Percentiles rank a stretch among this genome's conserved stretches.
Conservation (phyloP, 2,329 filamentous ascomycete species). For the Dactylellina sp. region DNA sequence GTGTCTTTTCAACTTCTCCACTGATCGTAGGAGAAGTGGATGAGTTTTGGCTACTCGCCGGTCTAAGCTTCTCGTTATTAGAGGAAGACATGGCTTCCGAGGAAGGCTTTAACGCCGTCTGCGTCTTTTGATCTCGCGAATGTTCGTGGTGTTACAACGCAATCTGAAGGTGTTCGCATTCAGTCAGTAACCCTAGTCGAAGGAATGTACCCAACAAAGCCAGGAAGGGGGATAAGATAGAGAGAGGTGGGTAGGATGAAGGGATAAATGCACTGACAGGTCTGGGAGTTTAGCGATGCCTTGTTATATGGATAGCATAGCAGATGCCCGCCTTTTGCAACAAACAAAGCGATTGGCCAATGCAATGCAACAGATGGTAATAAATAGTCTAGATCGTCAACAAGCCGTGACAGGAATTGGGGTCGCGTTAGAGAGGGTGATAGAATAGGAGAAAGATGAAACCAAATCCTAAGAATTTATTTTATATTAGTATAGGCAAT, state of each 20-base stretch:
- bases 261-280: not conserved
- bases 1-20: conserved; percentile 33
- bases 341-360: too few relatives aligned
- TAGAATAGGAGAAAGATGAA: not conserved
- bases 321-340: too few relatives aligned
- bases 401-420: too few relatives aligned
- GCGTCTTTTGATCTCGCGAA: not conserved
- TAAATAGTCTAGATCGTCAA: too few relatives aligned
- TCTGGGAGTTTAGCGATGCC: not conserved
- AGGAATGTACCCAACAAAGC: not conserved
- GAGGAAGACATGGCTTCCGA: conserved; percentile 46
- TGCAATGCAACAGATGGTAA: too few relatives aligned
- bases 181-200: conserved; percentile 11
- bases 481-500: not conserved
- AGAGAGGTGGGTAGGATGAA: not conserved
- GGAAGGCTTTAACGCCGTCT: not conserved
- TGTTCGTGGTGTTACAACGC: conserved; percentile 24
- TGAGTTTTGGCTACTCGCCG: conserved; percentile 39
- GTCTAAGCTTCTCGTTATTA: conserved; percentile 35
- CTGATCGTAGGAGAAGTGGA: conserved; percentile 29
- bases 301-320: too few relatives aligned
- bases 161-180: conserved; percentile 16
- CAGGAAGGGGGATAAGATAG: not conserved
- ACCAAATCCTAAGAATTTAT: not conserved
- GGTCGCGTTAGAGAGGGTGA: not conserved